Percentiles rank a stretch among this genome's conserved stretches.
These are phyloP conservation scores for Staphylotrichum longicolle DNA, from an alignment of 495 filamentous ascomycete species.

Conservation along the genomic window DNA sequence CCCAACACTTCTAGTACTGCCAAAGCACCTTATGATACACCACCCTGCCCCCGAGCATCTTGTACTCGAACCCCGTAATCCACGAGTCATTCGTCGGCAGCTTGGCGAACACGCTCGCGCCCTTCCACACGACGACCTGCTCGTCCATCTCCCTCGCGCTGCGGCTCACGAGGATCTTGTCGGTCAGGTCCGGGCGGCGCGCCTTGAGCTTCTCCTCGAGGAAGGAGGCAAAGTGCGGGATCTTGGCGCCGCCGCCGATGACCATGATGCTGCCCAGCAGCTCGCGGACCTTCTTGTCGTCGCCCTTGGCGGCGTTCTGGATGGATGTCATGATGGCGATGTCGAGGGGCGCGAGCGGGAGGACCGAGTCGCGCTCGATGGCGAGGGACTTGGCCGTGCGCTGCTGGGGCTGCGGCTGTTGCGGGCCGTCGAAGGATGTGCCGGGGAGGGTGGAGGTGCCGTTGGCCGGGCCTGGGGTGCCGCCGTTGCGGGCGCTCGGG, in stretches of 20 bases:
- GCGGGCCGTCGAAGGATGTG: conserved; percentile 24
- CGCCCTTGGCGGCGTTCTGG: conserved; percentile 76
- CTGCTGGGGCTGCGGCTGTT: conserved; percentile 40
- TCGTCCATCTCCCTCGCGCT: conserved; percentile 91
- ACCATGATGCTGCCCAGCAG: conserved; percentile 95
- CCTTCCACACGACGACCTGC: conserved; percentile 96
- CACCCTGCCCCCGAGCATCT: conserved; percentile 74
- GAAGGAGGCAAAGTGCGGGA: conserved; percentile 67
- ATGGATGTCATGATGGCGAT: conserved; percentile 85
- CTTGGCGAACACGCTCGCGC: conserved; percentile 95
- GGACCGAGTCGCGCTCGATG: conserved; percentile 71
- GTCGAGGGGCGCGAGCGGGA: conserved; percentile 82
- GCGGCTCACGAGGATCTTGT: conserved; percentile 82
- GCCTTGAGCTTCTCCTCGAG: conserved; percentile 77
- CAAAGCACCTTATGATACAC: conserved; percentile 89
- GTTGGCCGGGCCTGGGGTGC: conserved; percentile 45
- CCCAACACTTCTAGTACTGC: conserved; percentile 43
- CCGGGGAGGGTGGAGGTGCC: conserved; percentile 19
- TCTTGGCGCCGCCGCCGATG: conserved; percentile 83
- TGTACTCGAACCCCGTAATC: conserved; percentile 86
- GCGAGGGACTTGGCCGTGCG: conserved; percentile 52
- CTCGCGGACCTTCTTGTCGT: conserved; percentile 90
- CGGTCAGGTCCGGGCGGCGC: conserved; percentile 65
- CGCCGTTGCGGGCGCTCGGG: conserved; percentile 47
- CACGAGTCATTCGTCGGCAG: conserved; percentile 88